Evolutionary conservation across 345 rosid genomes (phyloP).

Genomic region (Rhodamnia rubescens): DNA sequence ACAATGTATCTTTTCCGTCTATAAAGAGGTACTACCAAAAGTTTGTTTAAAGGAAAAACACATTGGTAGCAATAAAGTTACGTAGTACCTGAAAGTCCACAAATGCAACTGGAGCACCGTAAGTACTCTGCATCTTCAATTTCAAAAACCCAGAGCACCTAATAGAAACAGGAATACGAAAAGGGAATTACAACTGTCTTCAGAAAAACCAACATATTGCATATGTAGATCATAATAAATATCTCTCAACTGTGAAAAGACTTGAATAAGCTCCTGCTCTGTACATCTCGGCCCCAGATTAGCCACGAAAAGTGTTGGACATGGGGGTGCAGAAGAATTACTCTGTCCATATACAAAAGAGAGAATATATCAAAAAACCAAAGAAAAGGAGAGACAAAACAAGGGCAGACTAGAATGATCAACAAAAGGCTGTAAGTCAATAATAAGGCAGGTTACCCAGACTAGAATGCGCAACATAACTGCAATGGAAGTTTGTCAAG

Average conservation of each 20-base stretch:
- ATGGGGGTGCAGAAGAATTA: conserved; percentile 51
- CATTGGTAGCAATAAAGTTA: neutral
- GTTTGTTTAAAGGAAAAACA: neutral
- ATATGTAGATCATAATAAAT: neutral
- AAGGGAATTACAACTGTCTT: neutral
- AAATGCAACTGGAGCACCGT: conserved; percentile 80
- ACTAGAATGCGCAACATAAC: neutral
- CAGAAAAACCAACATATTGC: neutral
- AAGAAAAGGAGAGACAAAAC: neutral
- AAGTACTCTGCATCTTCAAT: conserved; percentile 72
- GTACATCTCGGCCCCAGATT: conserved; percentile 74
- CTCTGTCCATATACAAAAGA: conserved; percentile 19
- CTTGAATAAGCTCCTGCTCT: conserved; percentile 70
- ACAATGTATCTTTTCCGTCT: neutral
- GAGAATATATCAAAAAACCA: neutral
- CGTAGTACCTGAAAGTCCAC: conserved; percentile 72
- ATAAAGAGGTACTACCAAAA: neutral
- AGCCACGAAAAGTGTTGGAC: conserved; percentile 86
- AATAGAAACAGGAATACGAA: neutral
- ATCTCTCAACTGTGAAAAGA: conserved; percentile 56
- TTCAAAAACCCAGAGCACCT: conserved; percentile 85
- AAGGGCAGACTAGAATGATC: neutral
- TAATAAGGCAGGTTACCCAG: neutral
- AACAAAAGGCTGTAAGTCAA: neutral
- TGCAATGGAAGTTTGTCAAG: neutral